These are phyloP conservation scores for Oxytropis ochrocephala DNA, from an alignment of 306 rosid species.

Conservation along the genomic window DNA sequence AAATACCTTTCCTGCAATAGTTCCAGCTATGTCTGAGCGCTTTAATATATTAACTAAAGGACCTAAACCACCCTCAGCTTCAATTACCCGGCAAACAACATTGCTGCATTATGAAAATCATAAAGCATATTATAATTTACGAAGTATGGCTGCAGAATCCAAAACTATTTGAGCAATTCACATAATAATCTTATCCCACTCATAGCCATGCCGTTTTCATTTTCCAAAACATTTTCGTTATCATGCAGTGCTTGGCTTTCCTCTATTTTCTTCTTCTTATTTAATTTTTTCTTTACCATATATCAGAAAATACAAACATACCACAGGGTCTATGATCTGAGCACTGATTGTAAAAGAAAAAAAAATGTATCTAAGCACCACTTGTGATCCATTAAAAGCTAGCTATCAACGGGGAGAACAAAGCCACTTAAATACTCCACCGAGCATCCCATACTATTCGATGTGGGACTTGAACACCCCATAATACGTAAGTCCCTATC, in stretches of 20 bases:
- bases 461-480: too few species aligned
- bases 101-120: constrained; percentile 50
- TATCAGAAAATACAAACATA: background rate
- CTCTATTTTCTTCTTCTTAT: background rate
- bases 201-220: background rate
- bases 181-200: background rate
- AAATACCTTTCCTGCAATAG: constrained; percentile 57
- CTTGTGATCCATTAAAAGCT: too few species aligned
- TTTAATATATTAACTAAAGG: constrained; percentile 52
- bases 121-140: background rate
- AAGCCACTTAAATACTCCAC: too few species aligned
- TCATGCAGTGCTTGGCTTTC: background rate
- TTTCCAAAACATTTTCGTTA: background rate
- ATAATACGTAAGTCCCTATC: too few species aligned
- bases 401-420: too few species aligned
- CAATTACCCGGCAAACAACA: constrained; percentile 58
- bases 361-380: too few species aligned
- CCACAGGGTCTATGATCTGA: background rate
- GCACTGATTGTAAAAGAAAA: too few species aligned
- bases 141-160: constrained; percentile 3
- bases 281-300: background rate
- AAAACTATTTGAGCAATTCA: constrained; percentile 4
- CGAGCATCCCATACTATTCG: too few species aligned
- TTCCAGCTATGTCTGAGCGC: constrained; percentile 35
- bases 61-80: constrained; percentile 60